A percentile compares a stretch with the other conserved stretches of the same genome.
These are phyloP conservation scores for Neofusicoccum umdonicola DNA, from an alignment of 2,329 filamentous ascomycete species.

Conservation along the genomic window DNA sequence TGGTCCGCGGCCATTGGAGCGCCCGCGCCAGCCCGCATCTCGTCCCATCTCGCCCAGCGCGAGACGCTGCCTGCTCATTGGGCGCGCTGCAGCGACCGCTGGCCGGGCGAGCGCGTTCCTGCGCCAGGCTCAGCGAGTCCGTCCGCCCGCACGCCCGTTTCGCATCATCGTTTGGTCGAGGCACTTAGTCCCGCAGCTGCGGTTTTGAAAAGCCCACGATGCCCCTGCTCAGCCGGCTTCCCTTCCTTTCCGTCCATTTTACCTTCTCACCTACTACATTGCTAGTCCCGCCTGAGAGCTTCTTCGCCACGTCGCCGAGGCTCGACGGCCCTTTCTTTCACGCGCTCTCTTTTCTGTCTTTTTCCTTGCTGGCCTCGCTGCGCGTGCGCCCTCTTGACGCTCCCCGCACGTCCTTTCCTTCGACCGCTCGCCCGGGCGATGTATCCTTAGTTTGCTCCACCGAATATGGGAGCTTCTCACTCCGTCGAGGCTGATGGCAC, in stretches of 20 bases:
- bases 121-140: not conserved
- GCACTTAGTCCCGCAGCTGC: slow-evolving; percentile 13
- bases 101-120: not conserved
- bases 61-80: not conserved
- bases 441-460: not conserved
- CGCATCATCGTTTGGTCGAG: slow-evolving; percentile 13
- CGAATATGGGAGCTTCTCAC: slow-evolving; percentile 12
- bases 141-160: not conserved
- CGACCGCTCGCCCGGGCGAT: not conserved
- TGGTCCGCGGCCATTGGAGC: not conserved
- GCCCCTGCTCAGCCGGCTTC: slow-evolving; percentile 5
- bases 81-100: not conserved
- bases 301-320: not conserved
- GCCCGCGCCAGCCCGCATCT: not conserved
- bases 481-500: slow-evolving; percentile 10
- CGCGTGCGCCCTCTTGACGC: not conserved
- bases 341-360: slow-evolving; percentile 20
- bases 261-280: slow-evolving; percentile 6
- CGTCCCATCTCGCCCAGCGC: not conserved
- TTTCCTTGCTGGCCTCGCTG: slow-evolving; percentile 10
- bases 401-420: not conserved
- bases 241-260: slow-evolving; percentile 7
- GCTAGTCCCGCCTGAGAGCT: slow-evolving; percentile 1
- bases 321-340: slow-evolving; percentile 18
- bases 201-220: slow-evolving; percentile 17